phyloP scores from a whole-genome alignment of 2,329 filamentous ascomycete species.

The Cladosporium sp. region DNA sequence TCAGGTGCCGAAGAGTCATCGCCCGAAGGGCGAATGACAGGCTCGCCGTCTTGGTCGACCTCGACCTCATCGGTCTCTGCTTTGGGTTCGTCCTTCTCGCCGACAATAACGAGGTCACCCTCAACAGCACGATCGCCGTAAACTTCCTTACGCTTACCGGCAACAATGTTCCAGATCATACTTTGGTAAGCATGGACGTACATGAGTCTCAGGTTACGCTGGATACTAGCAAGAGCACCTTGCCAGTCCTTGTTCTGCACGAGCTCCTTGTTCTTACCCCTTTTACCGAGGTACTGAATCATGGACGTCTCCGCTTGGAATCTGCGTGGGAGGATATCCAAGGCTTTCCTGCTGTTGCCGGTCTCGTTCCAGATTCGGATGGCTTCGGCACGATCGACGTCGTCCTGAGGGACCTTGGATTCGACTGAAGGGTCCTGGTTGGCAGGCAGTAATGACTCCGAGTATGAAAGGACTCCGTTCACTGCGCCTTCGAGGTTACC shows the following conservation, averaged over 20 bases:
- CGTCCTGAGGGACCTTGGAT: slow-evolving; percentile 64
- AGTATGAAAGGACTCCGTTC: slow-evolving; percentile 70
- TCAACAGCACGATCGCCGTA: slow-evolving; percentile 71
- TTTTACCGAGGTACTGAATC: slow-evolving; percentile 66
- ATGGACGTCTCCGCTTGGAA: slow-evolving; percentile 77
- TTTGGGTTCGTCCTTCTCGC: slow-evolving; percentile 49
- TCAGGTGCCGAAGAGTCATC: slow-evolving; percentile 53
- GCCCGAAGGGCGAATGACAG: slow-evolving; percentile 58
- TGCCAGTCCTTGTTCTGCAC: slow-evolving; percentile 64
- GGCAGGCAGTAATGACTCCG: slow-evolving; percentile 56
- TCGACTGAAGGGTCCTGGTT: slow-evolving; percentile 40
- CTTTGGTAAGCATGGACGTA: slow-evolving; percentile 97
- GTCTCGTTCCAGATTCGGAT: slow-evolving; percentile 68
- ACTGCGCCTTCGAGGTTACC: slow-evolving; percentile 78
- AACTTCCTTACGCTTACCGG: slow-evolving; percentile 72
- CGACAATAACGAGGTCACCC: slow-evolving; percentile 75
- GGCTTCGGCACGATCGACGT: slow-evolving; percentile 71
- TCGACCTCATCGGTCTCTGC: slow-evolving; percentile 32
- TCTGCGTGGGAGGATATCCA: slow-evolving; percentile 60
- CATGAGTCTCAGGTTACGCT: slow-evolving; percentile 80
- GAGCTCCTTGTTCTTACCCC: slow-evolving; percentile 43
- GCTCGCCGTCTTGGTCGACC: slow-evolving; percentile 60
- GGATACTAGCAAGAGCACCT: slow-evolving; percentile 75
- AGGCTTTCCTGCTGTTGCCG: slow-evolving; percentile 40
- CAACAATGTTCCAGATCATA: slow-evolving; percentile 85